Conservation (phyloP, 129 eudicot genomes). For the Flaveria linearis region DNA sequence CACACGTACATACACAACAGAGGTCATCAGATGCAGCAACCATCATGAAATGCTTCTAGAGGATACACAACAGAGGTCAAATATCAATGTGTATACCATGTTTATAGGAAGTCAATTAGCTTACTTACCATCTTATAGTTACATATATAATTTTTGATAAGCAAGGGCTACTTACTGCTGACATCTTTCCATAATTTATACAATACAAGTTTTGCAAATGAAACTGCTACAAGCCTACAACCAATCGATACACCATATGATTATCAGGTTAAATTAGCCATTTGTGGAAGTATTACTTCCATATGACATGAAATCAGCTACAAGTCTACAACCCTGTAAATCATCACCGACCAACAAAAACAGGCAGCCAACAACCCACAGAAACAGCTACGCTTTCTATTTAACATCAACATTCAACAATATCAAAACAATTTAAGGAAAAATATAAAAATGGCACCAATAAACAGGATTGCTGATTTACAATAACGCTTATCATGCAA, state of each 20-base stretch:
- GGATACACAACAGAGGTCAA: neutral
- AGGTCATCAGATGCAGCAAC: conserved; percentile 7
- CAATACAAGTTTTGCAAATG: neutral
- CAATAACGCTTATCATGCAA: neutral
- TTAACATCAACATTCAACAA: neutral
- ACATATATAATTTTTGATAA: neutral
- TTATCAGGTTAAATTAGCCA: too few relatives aligned
- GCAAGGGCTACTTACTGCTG: neutral
- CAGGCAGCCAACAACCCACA: neutral
- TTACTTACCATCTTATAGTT: neutral
- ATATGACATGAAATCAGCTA: neutral
- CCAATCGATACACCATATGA: neutral
- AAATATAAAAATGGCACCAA: neutral
- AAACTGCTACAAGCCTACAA: neutral
- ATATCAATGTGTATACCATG: neutral
- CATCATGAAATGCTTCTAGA: neutral
- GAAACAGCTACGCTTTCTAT: neutral
- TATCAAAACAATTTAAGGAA: too few relatives aligned
- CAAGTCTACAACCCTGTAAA: neutral
- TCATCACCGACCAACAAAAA: neutral
- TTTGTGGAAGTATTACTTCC: neutral
- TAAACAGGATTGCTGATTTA: too few relatives aligned
- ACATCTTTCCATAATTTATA: neutral
- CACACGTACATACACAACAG: conserved; percentile 1
- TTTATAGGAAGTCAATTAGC: neutral